These are phyloP conservation scores for Isochrysis galbana DNA, from an alignment of 78 protist genomes.

Conservation along the genomic window DNA sequence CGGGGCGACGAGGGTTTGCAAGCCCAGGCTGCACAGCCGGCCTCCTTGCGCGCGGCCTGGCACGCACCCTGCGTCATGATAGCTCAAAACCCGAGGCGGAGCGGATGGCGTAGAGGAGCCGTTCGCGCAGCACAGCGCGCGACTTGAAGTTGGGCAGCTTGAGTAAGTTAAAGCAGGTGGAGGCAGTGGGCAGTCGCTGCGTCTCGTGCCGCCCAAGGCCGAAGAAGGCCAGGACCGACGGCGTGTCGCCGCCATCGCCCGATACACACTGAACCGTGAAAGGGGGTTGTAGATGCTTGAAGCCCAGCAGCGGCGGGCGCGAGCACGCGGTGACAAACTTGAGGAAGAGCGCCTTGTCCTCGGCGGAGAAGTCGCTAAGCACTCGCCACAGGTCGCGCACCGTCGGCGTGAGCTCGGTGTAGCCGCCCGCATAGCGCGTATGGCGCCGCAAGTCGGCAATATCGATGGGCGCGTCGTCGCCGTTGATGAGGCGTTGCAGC, in stretches of 20 bases:
- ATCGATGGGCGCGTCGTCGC: slow-evolving; percentile 40
- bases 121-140: slow-evolving; percentile 13
- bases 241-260: neutral
- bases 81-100: neutral
- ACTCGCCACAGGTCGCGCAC: slow-evolving; percentile 38
- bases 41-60: too few relatives aligned
- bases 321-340: slow-evolving; percentile 33
- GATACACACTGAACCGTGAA: slow-evolving; percentile 21
- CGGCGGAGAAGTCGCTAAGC: neutral
- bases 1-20: too few relatives aligned
- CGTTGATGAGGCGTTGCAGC: neutral
- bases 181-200: slow-evolving; percentile 32
- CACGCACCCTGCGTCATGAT: too few relatives aligned
- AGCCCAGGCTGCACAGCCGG: too few relatives aligned
- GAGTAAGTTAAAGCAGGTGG: slow-evolving; percentile 52
- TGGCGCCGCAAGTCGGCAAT: slow-evolving; percentile 34
- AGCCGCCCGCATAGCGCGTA: slow-evolving; percentile 13
- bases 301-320: slow-evolving; percentile 41
- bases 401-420: neutral
- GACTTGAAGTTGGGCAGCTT: slow-evolving; percentile 37
- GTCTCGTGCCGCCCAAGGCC: neutral
- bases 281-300: neutral
- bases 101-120: slow-evolving; percentile 17
- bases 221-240: neutral
- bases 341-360: slow-evolving; percentile 11